Percentiles rank a stretch among this genome's conserved stretches.
These are phyloP conservation scores for Hortiboletus flavorubellus DNA, from an alignment of 768 basidiomycete genomes.

Conservation along the genomic window DNA sequence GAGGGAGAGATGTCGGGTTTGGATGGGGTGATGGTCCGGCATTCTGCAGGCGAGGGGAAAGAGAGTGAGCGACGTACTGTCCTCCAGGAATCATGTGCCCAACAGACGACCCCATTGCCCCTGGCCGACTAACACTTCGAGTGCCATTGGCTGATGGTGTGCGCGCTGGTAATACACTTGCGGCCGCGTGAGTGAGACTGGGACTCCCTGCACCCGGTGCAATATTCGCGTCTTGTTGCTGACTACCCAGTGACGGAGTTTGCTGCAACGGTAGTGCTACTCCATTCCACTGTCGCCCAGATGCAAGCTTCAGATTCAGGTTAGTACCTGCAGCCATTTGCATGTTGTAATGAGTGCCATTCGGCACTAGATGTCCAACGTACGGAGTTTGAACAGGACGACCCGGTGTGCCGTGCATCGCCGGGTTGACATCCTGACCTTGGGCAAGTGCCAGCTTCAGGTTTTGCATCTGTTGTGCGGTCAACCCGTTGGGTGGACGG, in stretches of 20 bases:
- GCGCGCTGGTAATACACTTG: constrained; percentile 38
- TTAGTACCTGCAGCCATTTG: constrained; percentile 23
- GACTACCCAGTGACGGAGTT: constrained; percentile 19
- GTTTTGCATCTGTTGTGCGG: constrained; percentile 56
- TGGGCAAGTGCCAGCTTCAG: constrained; percentile 54
- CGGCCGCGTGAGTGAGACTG: constrained; percentile 31
- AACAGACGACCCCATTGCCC: constrained; percentile 16
- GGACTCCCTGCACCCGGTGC: constrained; percentile 36
- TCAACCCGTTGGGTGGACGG: constrained; percentile 42
- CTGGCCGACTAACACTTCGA: constrained; percentile 39
- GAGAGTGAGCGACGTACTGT: constrained; percentile 40
- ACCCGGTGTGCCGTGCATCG: constrained; percentile 33
- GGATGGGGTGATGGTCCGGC: constrained; percentile 44
- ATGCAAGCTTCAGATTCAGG: constrained; percentile 36
- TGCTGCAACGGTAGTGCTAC: constrained; percentile 24
- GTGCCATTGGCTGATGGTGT: constrained; percentile 58
- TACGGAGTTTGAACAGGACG: constrained; percentile 36
- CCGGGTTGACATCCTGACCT: constrained; percentile 37
- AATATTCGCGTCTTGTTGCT: constrained; percentile 23
- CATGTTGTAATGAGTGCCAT: constrained; percentile 30
- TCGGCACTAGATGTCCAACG: constrained; percentile 29
- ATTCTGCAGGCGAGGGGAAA: constrained; percentile 52
- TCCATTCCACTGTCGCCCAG: constrained; percentile 40
- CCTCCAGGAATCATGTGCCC: constrained; percentile 36
- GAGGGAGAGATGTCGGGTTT: constrained; percentile 35